These are phyloP conservation scores for Spinacia oleracea DNA, from an alignment of 179 eudicot species.

Conservation along the genomic window DNA sequence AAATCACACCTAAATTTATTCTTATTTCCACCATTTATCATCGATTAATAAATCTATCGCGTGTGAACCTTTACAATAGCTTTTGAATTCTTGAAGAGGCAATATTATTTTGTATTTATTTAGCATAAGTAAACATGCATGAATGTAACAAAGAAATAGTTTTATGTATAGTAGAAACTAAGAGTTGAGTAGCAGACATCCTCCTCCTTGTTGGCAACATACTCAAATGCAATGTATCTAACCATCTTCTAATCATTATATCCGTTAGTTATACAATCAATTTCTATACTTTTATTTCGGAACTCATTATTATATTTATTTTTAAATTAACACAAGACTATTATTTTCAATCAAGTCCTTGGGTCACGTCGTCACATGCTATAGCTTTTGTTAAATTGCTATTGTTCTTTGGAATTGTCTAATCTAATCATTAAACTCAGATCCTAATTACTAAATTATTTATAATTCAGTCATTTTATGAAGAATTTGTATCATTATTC, in stretches of 20 bases:
- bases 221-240: constrained; percentile 22
- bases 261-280: constrained; percentile 19
- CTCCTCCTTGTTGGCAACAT: constrained; percentile 13
- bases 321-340: not conserved
- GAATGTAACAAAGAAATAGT: not conserved
- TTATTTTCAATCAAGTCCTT: not conserved
- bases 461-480: too few species aligned
- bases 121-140: not conserved
- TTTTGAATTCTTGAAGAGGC: not conserved
- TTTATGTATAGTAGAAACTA: constrained; percentile 3
- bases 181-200: constrained; percentile 16
- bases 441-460: not conserved
- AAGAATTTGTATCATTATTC: too few species aligned
- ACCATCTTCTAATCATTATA: constrained; percentile 3
- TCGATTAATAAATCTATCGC: too few species aligned
- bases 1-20: too few species aligned
- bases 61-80: too few species aligned
- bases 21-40: too few species aligned
- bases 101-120: too few species aligned
- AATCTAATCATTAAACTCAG: not conserved
- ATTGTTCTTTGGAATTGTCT: not conserved
- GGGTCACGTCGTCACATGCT: constrained; percentile 14
- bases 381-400: not conserved
- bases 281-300: not conserved
- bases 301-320: too few species aligned